A percentile compares a stretch with the other conserved stretches of the same genome.
Evolutionary conservation across 257 asterid genomes (phyloP).

Genomic region (Asclepias syriaca): DNA sequence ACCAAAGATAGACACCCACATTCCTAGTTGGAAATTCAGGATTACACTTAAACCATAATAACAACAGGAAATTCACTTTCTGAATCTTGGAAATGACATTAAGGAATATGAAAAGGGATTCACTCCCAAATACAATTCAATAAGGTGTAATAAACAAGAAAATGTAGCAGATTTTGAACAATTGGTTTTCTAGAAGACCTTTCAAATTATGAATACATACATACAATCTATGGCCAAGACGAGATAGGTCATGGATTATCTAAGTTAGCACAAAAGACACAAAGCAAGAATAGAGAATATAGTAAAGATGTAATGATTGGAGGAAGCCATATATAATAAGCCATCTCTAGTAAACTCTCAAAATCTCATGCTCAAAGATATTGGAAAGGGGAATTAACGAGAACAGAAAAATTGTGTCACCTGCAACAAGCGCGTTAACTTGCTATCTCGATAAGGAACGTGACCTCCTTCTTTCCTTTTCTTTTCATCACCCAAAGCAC

Average conservation of each 20-base stretch:
- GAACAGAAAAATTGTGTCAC: conserved; percentile 24
- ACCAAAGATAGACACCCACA: not conserved
- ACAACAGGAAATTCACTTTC: not conserved
- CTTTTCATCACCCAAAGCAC: conserved; percentile 96
- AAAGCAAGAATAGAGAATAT: not conserved
- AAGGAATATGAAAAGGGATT: not conserved
- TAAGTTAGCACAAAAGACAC: not conserved
- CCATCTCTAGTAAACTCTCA: not conserved
- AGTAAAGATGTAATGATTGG: not conserved
- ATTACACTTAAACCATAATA: not conserved
- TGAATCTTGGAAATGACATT: not conserved
- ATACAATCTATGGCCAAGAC: not conserved
- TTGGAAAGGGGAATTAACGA: conserved; percentile 2
- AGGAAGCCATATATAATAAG: not conserved
- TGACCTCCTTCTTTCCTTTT: conserved; percentile 97
- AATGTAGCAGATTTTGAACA: not conserved
- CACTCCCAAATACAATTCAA: not conserved
- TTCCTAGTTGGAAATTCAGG: not conserved
- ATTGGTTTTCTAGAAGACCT: not conserved
- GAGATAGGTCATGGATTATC: not conserved
- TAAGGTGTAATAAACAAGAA: not conserved
- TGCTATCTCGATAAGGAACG: conserved; percentile 99
- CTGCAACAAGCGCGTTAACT: conserved; percentile 89
- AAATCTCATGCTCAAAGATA: not conserved
- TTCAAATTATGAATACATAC: not conserved